Evolutionary conservation across 2,329 filamentous ascomycete species (phyloP), one percentile per base, ranked within the genome.

Genomic region (Thermothelomyces thermophilus): DNA sequence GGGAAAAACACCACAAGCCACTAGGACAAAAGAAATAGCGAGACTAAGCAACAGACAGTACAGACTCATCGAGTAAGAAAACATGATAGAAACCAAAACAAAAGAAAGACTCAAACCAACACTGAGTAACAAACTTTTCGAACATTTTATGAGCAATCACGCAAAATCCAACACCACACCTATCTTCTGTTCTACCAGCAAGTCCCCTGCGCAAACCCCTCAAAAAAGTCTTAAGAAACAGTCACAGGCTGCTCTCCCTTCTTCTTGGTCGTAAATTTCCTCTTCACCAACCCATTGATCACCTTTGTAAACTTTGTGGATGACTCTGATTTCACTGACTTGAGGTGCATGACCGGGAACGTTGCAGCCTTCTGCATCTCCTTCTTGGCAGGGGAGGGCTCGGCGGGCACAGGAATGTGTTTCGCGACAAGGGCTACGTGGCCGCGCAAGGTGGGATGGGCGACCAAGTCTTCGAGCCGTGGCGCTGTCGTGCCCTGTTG

Each of bases 391-490:
- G 20, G 7, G 17, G 26, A 9, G 6, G 11, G 40, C 10, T 3
- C 24, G 1, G 24, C n/a, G 16, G 13, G 13, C 6, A 20, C 13
- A 5, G 35, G n/a, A 2, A 50, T 31, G 6, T 34, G n/a, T 22
- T 17, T 19, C 3, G 49, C 46, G n/a, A 58, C 39, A 3, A 59
- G 37, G 1, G 50, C 53, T 46, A 58, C 51, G 42, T 60, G 58
- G 2, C 56, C 58, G 4, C 52, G 41, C n/a, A 60, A 39, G 2
- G 56, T 58, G 0, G 51, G 52, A 9, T 47, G 33, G 10, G 52
- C 52, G 11, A 55, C 41, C 24, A 60, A 37, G 9, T 57, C 56
- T 30, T 60, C 58, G 13, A 60, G 46, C 2, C 40, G 47, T 16
- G 43, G 48, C 5, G 40, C 30, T 0, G 55, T 6, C 14, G 44